A percentile compares a stretch with the other conserved stretches of the same genome.
phyloP scores from a whole-genome alignment of 306 rosid genomes.

The Trifolium subterraneum region DNA sequence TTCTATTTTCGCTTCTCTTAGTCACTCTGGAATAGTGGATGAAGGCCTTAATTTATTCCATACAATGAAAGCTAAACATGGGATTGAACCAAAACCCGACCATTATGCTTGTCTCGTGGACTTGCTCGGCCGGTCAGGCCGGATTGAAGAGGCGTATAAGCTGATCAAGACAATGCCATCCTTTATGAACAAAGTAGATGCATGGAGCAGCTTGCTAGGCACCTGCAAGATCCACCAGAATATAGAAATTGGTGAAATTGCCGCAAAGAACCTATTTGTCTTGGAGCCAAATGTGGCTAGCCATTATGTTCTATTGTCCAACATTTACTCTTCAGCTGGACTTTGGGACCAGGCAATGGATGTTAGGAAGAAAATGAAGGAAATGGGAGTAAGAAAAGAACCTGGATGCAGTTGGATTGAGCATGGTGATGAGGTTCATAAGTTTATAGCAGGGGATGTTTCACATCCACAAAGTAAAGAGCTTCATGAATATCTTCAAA shows the following conservation, averaged over 20 bases:
- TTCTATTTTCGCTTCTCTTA: conserved; percentile 70
- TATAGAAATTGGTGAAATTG: conserved; percentile 75
- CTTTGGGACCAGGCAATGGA: conserved; percentile 81
- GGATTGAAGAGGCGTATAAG: conserved; percentile 66
- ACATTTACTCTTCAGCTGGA: conserved; percentile 79
- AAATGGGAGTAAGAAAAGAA: conserved; percentile 80
- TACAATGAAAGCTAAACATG: conserved; percentile 64
- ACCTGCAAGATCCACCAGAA: conserved; percentile 70
- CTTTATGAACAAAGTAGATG: conserved; percentile 58
- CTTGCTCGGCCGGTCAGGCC: conserved; percentile 89
- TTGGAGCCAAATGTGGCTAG: conserved; percentile 87
- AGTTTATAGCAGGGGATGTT: conserved; percentile 78
- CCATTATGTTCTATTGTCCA: conserved; percentile 82
- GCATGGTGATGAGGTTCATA: conserved; percentile 81
- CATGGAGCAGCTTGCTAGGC: conserved; percentile 95
- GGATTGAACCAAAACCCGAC: conserved; percentile 68
- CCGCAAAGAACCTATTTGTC: conserved; percentile 63
- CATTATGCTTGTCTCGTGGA: conserved; percentile 91
- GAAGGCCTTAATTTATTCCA: conserved; percentile 68
- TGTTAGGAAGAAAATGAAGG: conserved; percentile 77
- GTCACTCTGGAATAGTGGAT: conserved; percentile 72
- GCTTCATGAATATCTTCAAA: conserved; percentile 69
- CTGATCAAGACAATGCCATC: conserved; percentile 71
- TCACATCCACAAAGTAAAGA: conserved; percentile 75
- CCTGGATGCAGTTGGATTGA: conserved; percentile 96